Percentiles rank a stretch among this genome's conserved stretches.
Evolutionary conservation across 2,329 filamentous ascomycete species (phyloP).

Genomic region (Claviceps cyperi): DNA sequence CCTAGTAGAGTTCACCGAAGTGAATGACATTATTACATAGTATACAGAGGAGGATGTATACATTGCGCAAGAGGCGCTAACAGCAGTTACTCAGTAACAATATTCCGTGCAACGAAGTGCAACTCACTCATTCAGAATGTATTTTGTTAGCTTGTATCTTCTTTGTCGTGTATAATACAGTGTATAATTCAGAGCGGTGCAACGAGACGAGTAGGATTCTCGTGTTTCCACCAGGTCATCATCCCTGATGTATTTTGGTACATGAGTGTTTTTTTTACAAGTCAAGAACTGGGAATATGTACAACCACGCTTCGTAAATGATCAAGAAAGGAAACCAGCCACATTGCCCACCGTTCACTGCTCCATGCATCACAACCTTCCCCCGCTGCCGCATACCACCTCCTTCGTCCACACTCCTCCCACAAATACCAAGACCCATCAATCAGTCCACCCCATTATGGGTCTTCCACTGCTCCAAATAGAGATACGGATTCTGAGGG

Average conservation of each 20-base stretch:
- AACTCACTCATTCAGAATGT: background rate
- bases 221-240: background rate
- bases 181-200: background rate
- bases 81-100: background rate
- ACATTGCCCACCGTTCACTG: background rate
- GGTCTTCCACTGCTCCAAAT: constrained; percentile 51
- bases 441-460: constrained; percentile 46
- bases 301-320: background rate
- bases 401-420: too few relatives aligned
- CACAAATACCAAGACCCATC: constrained; percentile 10
- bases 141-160: background rate
- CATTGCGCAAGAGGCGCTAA: background rate
- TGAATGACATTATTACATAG: background rate
- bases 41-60: background rate
- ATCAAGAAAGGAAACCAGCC: background rate
- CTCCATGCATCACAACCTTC: background rate
- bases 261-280: constrained; percentile 1
- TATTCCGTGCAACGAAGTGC: constrained; percentile 7
- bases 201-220: background rate
- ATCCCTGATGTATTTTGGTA: background rate
- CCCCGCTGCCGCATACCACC: background rate
- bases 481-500: constrained; percentile 45
- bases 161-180: background rate
- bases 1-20: background rate
- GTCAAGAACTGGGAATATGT: background rate